phyloP scores from a whole-genome alignment of 2,329 filamentous ascomycete species.

The Pyrenochaeta sp. region DNA sequence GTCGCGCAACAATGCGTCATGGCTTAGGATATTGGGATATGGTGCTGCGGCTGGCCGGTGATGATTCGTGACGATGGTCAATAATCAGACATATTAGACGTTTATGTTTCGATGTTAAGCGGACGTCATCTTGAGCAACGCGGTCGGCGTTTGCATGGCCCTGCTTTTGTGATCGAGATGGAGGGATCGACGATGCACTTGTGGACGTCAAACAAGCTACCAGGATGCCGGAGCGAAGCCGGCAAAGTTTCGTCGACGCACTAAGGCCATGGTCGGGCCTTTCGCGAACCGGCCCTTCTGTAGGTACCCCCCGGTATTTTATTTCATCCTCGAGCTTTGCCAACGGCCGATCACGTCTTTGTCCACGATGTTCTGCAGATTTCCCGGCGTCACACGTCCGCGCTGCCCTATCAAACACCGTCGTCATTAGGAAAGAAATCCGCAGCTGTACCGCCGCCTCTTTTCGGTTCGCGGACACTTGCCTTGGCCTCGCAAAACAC shows the following conservation, averaged over 20 bases:
- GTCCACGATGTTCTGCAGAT: neutral
- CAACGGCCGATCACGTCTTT: neutral
- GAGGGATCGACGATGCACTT: neutral
- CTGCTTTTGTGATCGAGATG: neutral
- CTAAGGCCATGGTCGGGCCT: constrained; percentile 1
- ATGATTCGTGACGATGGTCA: neutral
- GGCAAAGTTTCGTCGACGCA: neutral
- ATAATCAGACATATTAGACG: too few species aligned
- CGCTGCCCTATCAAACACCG: neutral
- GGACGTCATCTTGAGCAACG: neutral
- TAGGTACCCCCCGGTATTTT: constrained; percentile 6
- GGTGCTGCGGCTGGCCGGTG: neutral
- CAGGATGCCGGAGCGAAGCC: neutral
- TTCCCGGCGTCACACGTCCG: constrained; percentile 3
- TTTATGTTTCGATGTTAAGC: neutral
- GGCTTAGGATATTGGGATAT: too few species aligned
- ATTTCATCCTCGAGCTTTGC: neutral
- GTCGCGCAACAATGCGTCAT: too few species aligned
- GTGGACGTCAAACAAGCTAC: neutral
- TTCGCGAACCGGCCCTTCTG: constrained; percentile 19
- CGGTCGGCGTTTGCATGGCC: neutral
- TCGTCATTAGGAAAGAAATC: neutral
- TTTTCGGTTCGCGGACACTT: constrained; percentile 4
- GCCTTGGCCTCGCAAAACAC: constrained; percentile 5
- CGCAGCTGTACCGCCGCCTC: neutral